Conservation (phyloP, 192 early-diverging fungal genomes). For the Funneliformis mosseae region DNA sequence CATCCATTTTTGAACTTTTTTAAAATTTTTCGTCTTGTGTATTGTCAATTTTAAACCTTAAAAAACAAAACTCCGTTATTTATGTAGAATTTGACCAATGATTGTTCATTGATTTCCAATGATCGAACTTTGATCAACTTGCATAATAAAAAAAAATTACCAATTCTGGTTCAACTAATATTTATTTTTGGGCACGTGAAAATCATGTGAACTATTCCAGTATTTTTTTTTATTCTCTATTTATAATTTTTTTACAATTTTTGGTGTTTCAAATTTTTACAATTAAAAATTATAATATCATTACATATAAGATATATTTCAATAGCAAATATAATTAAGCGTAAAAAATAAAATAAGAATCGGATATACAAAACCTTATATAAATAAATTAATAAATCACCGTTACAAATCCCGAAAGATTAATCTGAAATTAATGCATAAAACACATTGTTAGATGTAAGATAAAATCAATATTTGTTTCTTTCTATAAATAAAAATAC, state of each 20-base stretch:
- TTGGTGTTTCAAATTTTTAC: too few species aligned
- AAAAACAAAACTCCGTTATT: neutral
- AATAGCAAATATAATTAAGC: neutral
- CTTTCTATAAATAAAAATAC: neutral
- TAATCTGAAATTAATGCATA: neutral
- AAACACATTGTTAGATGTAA: neutral
- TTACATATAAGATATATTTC: neutral
- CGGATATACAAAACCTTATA: neutral
- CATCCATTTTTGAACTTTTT: constrained; percentile 2
- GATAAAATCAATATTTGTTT: neutral
- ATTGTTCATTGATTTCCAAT: neutral
- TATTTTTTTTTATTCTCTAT: neutral
- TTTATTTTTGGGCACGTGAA: too few species aligned
- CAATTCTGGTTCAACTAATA: too few species aligned
- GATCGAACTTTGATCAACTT: neutral
- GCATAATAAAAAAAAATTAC: too few species aligned
- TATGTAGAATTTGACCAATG: neutral
- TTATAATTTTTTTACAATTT: neutral
- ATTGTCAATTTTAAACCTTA: neutral
- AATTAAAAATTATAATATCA: too few species aligned
- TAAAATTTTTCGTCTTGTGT: neutral
- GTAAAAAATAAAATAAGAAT: neutral
- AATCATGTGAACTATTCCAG: too few species aligned
- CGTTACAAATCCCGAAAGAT: neutral
- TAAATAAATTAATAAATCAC: neutral